Base-by-base conservation (phyloP, 805 yeast genomes). In the Nakazawaea siamensis region DNA sequence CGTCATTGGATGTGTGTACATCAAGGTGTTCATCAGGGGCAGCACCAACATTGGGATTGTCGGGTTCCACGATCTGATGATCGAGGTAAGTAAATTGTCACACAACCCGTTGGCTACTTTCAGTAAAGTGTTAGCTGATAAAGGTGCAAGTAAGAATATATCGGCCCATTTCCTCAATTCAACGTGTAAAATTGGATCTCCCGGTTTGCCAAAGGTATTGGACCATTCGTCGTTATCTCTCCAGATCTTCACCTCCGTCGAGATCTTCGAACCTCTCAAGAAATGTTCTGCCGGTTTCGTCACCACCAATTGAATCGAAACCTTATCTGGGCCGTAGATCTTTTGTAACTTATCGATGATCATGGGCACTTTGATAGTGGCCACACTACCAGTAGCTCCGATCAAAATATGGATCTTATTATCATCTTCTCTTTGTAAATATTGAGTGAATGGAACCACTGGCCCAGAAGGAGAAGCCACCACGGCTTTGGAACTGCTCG, bases 121-220 rank as follows among this genome's bases (percentile, higher is more conserved):
- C 11, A 95, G 79, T 33, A 90, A 62, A 0, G 97, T 81, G 55
- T 92, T 92, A 5, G 97, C 97, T 12, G 94, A 80, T 45, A 90
- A 64, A 11, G 98, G 98, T n/a, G 95, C 95, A 29, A 90, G 81
- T 16, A 92, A 70, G 32, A 92, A 66, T 28, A 92, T 76, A 58
- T 90, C 97, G 1, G 97, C 97, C 97, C 97, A 90, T 43, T 95
- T 76, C 41, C 97, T 76, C 40, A 90, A 65, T 60, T 92, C 97
- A 46, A 90, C 87, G 59, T 90, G 97, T 44, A 92, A 65, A 24
- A 92, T 95, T 1, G 97, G 97, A 56, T 92, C 97, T 47, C 78
- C 77, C 81, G 97, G 90, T n/a, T 80, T 75, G 23, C 63, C 62
- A 47, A 53, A 46, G 12, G 57, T 57, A 20, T 50, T 49, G 4